Conservation (phyloP, 2,329 filamentous ascomycete species). For the Trichoderma sp. region DNA sequence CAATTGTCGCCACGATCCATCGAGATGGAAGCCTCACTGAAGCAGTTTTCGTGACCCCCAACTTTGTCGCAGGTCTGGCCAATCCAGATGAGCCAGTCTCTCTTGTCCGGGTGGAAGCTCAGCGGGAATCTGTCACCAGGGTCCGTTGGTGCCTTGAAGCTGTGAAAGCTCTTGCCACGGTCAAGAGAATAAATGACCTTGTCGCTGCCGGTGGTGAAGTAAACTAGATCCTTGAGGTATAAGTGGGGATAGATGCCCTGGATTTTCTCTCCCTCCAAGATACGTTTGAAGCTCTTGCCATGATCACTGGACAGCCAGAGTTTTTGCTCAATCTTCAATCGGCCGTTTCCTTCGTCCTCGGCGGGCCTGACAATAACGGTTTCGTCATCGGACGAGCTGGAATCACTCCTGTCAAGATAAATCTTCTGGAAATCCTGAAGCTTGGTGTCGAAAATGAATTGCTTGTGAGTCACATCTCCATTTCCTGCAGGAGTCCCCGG, state of each 20-base stretch:
- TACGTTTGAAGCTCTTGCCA: constrained; percentile 77
- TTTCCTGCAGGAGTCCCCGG: constrained; percentile 51
- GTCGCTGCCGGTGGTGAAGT: constrained; percentile 62
- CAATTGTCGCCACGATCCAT: constrained; percentile 78
- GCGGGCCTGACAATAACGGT: constrained; percentile 58
- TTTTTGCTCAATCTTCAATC: constrained; percentile 44
- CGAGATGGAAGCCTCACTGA: constrained; percentile 71
- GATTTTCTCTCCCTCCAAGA: constrained; percentile 68
- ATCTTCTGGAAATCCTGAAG: constrained; percentile 52
- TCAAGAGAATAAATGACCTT: constrained; percentile 77
- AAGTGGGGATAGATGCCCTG: constrained; percentile 70
- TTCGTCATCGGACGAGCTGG: constrained; percentile 65
- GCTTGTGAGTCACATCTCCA: constrained; percentile 62
- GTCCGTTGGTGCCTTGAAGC: constrained; percentile 66
- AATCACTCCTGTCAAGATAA: constrained; percentile 76
- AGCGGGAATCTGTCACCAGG: constrained; percentile 46
- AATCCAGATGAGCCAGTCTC: constrained; percentile 90
- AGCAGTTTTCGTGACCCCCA: constrained; percentile 56
- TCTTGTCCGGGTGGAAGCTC: constrained; percentile 78
- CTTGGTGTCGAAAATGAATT: constrained; percentile 60
- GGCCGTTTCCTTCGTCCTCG: constrained; percentile 30
- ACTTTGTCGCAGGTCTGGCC: constrained; percentile 65
- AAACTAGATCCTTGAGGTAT: constrained; percentile 81
- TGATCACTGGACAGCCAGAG: constrained; percentile 79
- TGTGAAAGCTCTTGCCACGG: constrained; percentile 68